Conservation (phyloP, 768 basidiomycete species). For the Lyophyllum atratum region DNA sequence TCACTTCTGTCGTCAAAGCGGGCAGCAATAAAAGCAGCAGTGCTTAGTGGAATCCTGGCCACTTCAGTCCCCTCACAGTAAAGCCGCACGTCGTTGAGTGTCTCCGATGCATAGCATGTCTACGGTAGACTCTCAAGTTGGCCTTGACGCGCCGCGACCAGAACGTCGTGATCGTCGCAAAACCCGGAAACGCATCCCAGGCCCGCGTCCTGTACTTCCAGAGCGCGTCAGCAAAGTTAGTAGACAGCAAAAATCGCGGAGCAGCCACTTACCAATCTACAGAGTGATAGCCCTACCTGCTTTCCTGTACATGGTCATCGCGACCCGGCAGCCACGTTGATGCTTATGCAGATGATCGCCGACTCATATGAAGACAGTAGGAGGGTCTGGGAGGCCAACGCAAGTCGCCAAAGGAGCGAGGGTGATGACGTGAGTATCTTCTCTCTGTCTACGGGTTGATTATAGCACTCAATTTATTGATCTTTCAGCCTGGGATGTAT, state of each 20-base stretch:
- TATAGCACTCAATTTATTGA: neutral
- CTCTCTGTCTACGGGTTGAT: neutral
- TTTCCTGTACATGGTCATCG: neutral
- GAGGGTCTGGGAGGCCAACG: constrained; percentile 13
- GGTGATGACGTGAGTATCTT: constrained; percentile 10
- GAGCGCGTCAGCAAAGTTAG: neutral
- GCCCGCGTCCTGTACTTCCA: neutral
- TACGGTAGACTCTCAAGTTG: neutral
- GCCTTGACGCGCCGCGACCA: neutral
- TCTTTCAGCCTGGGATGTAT: constrained; percentile 12
- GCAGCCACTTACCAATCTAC: neutral
- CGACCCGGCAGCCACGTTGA: constrained; percentile 12
- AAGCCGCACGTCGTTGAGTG: neutral
- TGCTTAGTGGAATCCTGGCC: neutral
- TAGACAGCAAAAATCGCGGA: neutral
- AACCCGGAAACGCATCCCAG: neutral
- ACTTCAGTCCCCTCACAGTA: neutral
- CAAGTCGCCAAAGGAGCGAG: neutral
- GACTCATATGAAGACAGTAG: constrained; percentile 19
- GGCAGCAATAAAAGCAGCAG: constrained; percentile 3
- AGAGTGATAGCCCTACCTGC: neutral
- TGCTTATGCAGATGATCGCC: constrained; percentile 20
- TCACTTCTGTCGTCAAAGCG: constrained; percentile 5
- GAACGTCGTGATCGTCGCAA: neutral
- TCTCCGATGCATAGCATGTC: neutral